Conservation (phyloP, 176 grass and related monocot genomes). For the Oryza glaberrima region DNA sequence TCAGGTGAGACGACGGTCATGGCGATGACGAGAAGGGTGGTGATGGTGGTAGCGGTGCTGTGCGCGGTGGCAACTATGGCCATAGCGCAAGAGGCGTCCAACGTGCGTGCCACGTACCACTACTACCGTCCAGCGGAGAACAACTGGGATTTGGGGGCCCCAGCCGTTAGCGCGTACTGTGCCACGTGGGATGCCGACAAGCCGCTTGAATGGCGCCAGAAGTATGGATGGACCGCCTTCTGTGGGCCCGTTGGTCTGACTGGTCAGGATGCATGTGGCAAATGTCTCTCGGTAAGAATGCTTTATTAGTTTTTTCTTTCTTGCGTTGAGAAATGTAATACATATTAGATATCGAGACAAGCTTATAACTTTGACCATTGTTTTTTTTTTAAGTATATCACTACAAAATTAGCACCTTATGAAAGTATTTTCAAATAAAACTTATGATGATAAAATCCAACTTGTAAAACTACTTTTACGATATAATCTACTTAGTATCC, state of each 20-base stretch:
- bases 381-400: no score
- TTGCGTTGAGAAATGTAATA: no score
- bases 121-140: slow-evolving; percentile 38
- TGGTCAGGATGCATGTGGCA: background rate
- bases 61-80: background rate
- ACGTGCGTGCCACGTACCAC: slow-evolving; percentile 56
- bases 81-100: slow-evolving; percentile 22
- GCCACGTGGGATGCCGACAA: no score
- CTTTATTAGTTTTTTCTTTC: background rate
- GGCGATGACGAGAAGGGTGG: background rate
- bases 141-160: slow-evolving; percentile 47
- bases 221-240: background rate
- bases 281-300: background rate
- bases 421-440: no score
- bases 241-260: background rate
- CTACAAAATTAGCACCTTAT: no score
- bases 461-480: no score
- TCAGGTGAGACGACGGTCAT: background rate
- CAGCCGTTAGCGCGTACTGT: no score
- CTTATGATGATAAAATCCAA: no score
- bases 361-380: no score
- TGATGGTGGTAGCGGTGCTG: background rate
- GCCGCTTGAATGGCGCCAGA: no score
- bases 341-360: no score
- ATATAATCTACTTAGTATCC: no score